A percentile compares a stretch with the other conserved stretches of the same genome.
These are phyloP conservation scores for Kwoniella dendrophila DNA, from an alignment of 768 basidiomycete species.

Conservation along the genomic window DNA sequence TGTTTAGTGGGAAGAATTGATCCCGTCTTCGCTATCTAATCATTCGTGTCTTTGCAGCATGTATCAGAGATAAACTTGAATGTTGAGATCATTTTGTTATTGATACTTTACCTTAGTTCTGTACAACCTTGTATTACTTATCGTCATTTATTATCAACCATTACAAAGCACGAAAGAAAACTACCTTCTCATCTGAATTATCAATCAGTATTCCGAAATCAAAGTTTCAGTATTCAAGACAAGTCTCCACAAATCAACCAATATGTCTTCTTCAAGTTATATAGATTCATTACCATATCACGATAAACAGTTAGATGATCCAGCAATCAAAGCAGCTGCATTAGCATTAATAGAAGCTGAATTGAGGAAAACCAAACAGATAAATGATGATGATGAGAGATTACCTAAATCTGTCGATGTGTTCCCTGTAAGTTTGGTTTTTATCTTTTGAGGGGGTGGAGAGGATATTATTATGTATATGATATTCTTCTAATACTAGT, in stretches of 20 bases:
- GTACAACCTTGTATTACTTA: too few species aligned
- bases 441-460: background rate
- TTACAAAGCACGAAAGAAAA: too few species aligned
- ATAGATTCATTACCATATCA: constrained; percentile 91
- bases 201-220: too few species aligned
- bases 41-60: background rate
- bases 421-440: constrained; percentile 44
- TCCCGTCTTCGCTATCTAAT: constrained; percentile 1
- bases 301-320: constrained; percentile 85
- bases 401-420: constrained; percentile 43
- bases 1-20: constrained; percentile 5
- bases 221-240: too few species aligned
- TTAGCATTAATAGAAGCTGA: constrained; percentile 51
- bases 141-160: too few species aligned
- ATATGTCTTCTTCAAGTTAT: constrained; percentile 36
- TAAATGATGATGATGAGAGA: constrained; percentile 43
- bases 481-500: background rate
- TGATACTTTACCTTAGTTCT: too few species aligned
- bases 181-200: too few species aligned
- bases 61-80: too few species aligned
- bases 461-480: background rate
- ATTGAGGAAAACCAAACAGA: constrained; percentile 37
- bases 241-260: background rate
- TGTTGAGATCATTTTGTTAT: too few species aligned
- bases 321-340: constrained; percentile 44